Percentiles rank a stretch among this genome's conserved stretches.
These are phyloP conservation scores for Acanthamoeba divionensis DNA, from an alignment of 208 protist species.

Conservation along the genomic window DNA sequence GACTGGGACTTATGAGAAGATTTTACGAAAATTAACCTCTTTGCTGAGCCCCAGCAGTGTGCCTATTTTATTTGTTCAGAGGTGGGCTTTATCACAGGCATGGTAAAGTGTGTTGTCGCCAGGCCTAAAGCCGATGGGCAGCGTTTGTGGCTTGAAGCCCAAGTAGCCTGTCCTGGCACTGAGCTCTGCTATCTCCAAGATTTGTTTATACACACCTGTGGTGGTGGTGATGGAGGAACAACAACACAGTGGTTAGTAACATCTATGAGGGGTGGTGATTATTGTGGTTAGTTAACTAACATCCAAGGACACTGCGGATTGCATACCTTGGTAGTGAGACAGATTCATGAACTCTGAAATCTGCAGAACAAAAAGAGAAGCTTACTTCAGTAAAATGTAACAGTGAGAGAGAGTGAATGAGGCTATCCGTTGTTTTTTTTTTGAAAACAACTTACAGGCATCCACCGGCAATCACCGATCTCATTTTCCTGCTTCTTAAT, in stretches of 20 bases:
- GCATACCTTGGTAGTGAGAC: conserved; percentile 5
- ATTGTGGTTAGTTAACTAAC: too few relatives aligned
- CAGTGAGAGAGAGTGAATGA: not conserved
- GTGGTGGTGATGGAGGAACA: not conserved
- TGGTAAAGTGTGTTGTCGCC: not conserved
- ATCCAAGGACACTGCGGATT: too few relatives aligned
- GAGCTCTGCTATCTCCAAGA: not conserved
- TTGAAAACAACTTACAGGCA: not conserved
- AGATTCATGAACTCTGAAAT: conserved; percentile 12
- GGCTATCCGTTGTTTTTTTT: not conserved
- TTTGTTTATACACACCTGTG: not conserved
- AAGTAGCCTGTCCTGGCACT: not conserved
- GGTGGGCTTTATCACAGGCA: not conserved
- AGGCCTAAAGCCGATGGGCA: conserved; percentile 7
- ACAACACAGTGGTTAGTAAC: not conserved
- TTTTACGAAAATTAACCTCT: too few relatives aligned
- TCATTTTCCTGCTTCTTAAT: conserved; percentile 43
- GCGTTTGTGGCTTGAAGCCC: not conserved
- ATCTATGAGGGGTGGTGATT: not conserved
- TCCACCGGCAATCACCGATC: conserved; percentile 34
- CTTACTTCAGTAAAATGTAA: not conserved
- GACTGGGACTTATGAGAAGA: too few relatives aligned
- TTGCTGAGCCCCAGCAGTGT: too few relatives aligned
- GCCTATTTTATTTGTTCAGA: too few relatives aligned
- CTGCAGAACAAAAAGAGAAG: not conserved